Conservation (phyloP, 768 basidiomycete genomes). For the Coprinopsis cinerea region DNA sequence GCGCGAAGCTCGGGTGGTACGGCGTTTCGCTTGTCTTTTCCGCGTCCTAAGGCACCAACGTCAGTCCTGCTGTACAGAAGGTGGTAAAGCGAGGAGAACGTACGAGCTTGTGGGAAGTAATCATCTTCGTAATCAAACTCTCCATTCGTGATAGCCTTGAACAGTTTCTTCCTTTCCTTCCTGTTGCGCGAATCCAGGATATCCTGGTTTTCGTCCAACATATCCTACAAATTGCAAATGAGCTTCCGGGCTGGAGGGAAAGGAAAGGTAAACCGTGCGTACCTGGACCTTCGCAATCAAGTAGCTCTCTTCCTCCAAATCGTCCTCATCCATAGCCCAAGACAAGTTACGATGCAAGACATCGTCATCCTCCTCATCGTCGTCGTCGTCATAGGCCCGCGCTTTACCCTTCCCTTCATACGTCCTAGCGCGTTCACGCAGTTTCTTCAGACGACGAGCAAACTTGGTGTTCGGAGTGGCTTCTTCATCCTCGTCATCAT, state of each 20-base stretch:
- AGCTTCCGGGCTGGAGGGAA: not conserved
- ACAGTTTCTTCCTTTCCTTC: slow-evolving; percentile 49
- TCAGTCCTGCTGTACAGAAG: not conserved
- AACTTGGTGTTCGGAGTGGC: slow-evolving; percentile 39
- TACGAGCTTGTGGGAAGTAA: slow-evolving; percentile 44
- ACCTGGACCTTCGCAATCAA: slow-evolving; percentile 54
- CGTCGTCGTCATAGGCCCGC: slow-evolving; percentile 20
- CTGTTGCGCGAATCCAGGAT: slow-evolving; percentile 39
- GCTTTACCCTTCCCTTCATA: slow-evolving; percentile 10
- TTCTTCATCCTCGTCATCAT: slow-evolving; percentile 27
- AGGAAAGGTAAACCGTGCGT: slow-evolving; percentile 16
- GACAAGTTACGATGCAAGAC: slow-evolving; percentile 23
- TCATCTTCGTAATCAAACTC: slow-evolving; percentile 35
- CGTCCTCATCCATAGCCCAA: slow-evolving; percentile 50
- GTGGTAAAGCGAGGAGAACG: slow-evolving; percentile 20
- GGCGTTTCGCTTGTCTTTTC: slow-evolving; percentile 47
- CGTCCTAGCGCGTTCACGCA: slow-evolving; percentile 25
- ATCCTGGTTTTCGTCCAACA: slow-evolving; percentile 55
- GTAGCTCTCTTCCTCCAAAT: slow-evolving; percentile 42
- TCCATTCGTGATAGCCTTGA: slow-evolving; percentile 57
- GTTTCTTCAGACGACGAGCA: slow-evolving; percentile 35
- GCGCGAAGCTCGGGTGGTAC: slow-evolving; percentile 53
- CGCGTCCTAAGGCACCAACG: slow-evolving; percentile 26
- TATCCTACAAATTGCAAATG: slow-evolving; percentile 32
- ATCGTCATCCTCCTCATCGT: slow-evolving; percentile 28